These are phyloP conservation scores for Agaricus bisporus DNA, from an alignment of 768 basidiomycete genomes.

Conservation along the genomic window DNA sequence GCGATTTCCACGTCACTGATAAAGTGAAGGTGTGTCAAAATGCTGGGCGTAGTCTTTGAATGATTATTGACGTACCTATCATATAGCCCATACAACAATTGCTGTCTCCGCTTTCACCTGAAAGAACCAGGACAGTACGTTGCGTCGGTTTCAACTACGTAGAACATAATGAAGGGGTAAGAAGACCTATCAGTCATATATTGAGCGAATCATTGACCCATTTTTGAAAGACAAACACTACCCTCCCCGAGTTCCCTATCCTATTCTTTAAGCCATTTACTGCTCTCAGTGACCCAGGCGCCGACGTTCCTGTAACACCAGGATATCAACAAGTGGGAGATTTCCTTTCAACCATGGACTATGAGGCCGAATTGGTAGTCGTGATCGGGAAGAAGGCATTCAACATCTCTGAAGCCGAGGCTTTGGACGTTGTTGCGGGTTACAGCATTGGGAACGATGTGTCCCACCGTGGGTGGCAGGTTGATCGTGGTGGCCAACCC, in stretches of 20 bases:
- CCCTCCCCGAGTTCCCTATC: conserved; percentile 30
- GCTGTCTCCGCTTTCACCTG: conserved; percentile 27
- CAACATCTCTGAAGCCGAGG: conserved; percentile 36
- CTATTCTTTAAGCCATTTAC: conserved; percentile 32
- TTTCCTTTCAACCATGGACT: conserved; percentile 36
- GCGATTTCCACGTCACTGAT: conserved; percentile 28
- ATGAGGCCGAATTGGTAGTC: conserved; percentile 35
- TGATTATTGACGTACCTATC: not conserved
- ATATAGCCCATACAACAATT: conserved; percentile 26
- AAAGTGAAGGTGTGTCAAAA: conserved; percentile 24
- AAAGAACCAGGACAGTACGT: conserved; percentile 28
- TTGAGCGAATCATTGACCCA: not conserved
- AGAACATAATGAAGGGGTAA: conserved; percentile 27
- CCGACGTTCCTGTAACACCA: conserved; percentile 27
- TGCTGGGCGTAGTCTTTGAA: not conserved
- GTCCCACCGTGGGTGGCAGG: conserved; percentile 39
- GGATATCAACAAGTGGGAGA: conserved; percentile 34
- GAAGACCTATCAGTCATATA: not conserved
- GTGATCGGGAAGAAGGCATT: conserved; percentile 36
- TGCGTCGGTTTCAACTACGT: conserved; percentile 31
- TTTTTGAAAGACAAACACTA: conserved; percentile 21
- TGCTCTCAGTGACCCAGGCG: conserved; percentile 28
- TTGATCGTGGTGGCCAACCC: conserved; percentile 34
- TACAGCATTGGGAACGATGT: conserved; percentile 36
- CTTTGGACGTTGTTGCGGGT: conserved; percentile 35